A percentile compares a stretch with the other conserved stretches of the same genome.
Conservation (phyloP, 352 stramenopile genomes). For the Elongisporangium anandrum region DNA sequence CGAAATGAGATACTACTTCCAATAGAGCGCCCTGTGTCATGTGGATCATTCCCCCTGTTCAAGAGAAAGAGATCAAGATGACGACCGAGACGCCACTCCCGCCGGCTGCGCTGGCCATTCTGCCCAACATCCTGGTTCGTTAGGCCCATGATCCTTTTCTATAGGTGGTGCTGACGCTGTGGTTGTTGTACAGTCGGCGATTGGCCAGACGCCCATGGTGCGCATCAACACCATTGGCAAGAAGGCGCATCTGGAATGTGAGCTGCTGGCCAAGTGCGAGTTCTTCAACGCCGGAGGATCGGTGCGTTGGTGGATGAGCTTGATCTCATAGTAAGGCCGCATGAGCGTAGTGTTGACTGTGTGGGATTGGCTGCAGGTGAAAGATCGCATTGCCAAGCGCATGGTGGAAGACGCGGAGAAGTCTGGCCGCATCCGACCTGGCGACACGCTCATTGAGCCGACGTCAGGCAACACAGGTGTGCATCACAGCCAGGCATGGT, state of each 20-base stretch:
- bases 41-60: slow-evolving; percentile 1
- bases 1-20: not conserved
- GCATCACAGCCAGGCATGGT: slow-evolving; percentile 58
- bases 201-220: slow-evolving; percentile 95
- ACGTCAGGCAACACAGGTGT: slow-evolving; percentile 96
- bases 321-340: not conserved
- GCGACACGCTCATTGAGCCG: slow-evolving; percentile 95
- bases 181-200: slow-evolving; percentile 23
- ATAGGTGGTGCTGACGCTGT: not conserved
- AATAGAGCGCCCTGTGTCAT: slow-evolving; percentile 1
- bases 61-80: slow-evolving; percentile 4
- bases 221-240: slow-evolving; percentile 87
- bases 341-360: not conserved
- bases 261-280: slow-evolving; percentile 95
- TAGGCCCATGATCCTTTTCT: not conserved
- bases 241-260: slow-evolving; percentile 83
- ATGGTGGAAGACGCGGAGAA: slow-evolving; percentile 93
- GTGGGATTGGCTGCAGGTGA: slow-evolving; percentile 35
- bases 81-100: slow-evolving; percentile 20
- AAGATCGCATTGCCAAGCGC: slow-evolving; percentile 87
- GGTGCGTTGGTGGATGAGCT: slow-evolving; percentile 11
- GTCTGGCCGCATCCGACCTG: slow-evolving; percentile 88
- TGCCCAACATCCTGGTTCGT: slow-evolving; percentile 58
- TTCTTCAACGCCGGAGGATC: slow-evolving; percentile 94
- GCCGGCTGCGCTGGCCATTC: slow-evolving; percentile 36